Base-by-base conservation (phyloP, 306 rosid species). In the Oxytropis ochrocephala region DNA sequence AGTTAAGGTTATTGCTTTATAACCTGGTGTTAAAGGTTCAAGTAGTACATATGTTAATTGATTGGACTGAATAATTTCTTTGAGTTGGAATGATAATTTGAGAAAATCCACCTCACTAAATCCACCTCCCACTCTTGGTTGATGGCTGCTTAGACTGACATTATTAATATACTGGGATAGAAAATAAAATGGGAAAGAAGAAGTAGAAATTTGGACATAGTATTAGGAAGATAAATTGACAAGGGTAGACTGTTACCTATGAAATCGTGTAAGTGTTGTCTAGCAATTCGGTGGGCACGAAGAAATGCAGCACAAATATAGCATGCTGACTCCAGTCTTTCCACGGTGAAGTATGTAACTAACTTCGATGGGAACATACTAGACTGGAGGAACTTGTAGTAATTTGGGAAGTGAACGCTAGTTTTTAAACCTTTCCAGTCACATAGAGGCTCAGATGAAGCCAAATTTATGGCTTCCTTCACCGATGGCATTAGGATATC, bases 241-340 rank as follows among this genome's bases (percentile, higher is more conserved):
- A 47, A 74, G 51, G 71, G 61, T 58, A 76, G 79, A 41, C n/a
- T 24, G 8, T 65, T 81, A 93, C 98, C 97, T 79, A 93, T 77
- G 56, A 93, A 93, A 54, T 90, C 96, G 66, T 79, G 88, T 19
- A 93, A 90, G 55, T 90, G 88, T 73, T 70, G 87, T 29, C 94
- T 80, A 41, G 96, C 97, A 30, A 82, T 82, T 82, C 92, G 84
- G 75, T 93, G 98, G 75, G 94, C 96, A 52, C 94, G 94, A 52
- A 90, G 97, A 80, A 90, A 93, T 58, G 98, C 80, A 77, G 97
- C 98, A 88, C 98, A 90, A 58, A 90, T 88, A 70, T 75, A 88
- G 74, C 98, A 93, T 27, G 86, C 90, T 55, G 89, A 93, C 83
- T 90, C 97, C 83, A 86, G 80, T 83, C 94, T 90, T 75, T 85